A percentile compares a stretch with the other conserved stretches of the same genome.
These are phyloP conservation scores for Boletus vinaceobasis DNA, from an alignment of 768 basidiomycete species.

Conservation along the genomic window DNA sequence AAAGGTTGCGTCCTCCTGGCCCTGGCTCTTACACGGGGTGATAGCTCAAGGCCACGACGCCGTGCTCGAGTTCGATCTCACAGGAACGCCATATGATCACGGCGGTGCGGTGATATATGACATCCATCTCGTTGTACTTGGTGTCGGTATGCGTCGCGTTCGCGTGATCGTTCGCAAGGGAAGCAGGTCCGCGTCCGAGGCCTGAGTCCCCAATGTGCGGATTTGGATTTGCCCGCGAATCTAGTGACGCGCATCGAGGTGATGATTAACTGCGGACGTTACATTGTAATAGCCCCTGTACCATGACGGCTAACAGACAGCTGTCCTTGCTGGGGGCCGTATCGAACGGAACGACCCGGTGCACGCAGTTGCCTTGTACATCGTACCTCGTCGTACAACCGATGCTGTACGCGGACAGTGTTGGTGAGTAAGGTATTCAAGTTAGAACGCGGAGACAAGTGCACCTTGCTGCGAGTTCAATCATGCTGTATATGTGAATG, in stretches of 20 bases:
- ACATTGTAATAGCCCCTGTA: not conserved
- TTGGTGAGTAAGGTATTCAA: not conserved
- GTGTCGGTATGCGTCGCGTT: not conserved
- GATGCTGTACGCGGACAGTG: not conserved
- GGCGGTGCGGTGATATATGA: not conserved
- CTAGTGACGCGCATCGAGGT: not conserved
- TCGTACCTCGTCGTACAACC: not conserved
- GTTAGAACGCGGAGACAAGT: not conserved
- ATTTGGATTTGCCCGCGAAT: too few relatives aligned
- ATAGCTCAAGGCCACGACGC: not conserved
- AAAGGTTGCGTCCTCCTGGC: too few relatives aligned
- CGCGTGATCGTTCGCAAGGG: not conserved
- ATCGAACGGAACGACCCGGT: not conserved
- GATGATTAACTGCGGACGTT: not conserved
- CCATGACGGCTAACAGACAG: not conserved
- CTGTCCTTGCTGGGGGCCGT: not conserved
- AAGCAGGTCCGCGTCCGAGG: not conserved
- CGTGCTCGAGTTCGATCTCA: not conserved
- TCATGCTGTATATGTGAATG: not conserved
- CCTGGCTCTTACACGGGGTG: not conserved
- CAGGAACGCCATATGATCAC: not conserved
- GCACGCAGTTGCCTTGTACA: not conserved
- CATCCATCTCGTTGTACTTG: not conserved
- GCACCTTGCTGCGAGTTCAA: not conserved
- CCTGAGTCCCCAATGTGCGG: not conserved